Conservation (phyloP, 2,329 filamentous ascomycete genomes). For the Leptosphaerulina australis region DNA sequence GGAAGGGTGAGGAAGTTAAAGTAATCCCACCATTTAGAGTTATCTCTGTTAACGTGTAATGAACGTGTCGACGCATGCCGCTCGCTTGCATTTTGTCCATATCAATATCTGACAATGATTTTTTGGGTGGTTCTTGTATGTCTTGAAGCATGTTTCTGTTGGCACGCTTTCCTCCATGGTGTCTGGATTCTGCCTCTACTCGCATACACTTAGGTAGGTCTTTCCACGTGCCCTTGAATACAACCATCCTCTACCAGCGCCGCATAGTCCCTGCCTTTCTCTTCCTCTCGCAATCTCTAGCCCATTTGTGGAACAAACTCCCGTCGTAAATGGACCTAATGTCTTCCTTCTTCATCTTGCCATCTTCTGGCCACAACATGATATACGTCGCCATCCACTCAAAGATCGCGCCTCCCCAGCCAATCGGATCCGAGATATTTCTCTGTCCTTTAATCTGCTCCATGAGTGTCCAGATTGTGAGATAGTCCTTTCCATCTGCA, state of each 20-base stretch:
- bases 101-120: no score
- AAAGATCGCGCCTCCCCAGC: conserved; percentile 53
- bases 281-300: conserved; percentile 11
- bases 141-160: no score
- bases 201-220: no score
- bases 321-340: conserved; percentile 60
- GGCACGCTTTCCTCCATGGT: no score
- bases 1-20: no score
- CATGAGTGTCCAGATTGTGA: conserved; percentile 50
- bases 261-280: conserved; percentile 10
- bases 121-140: no score
- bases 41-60: no score
- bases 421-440: conserved; percentile 51
- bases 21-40: no score
- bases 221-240: no score
- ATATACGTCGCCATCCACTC: conserved; percentile 60
- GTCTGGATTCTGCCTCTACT: no score
- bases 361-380: conserved; percentile 62
- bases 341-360: conserved; percentile 63
- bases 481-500: conserved; percentile 45
- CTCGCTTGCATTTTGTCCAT: no score
- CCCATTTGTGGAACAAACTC: conserved; percentile 54
- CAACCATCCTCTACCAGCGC: conserved; percentile 3
- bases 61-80: no score
- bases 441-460: conserved; percentile 51